phyloP scores from a whole-genome alignment of 2,329 filamentous ascomycete genomes.

The Colletotrichum sojae region DNA sequence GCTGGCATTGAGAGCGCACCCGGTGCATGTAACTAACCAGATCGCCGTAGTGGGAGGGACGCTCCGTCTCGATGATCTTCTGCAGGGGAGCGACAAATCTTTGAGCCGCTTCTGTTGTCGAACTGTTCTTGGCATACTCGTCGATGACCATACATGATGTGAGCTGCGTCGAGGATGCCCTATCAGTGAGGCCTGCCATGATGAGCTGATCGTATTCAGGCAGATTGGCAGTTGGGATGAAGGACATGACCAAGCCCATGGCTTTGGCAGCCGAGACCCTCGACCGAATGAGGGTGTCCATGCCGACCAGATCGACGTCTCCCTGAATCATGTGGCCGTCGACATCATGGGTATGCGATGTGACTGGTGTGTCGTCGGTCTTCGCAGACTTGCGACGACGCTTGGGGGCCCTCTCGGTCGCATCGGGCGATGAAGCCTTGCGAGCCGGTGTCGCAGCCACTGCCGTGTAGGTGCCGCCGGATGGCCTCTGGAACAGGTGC shows the following conservation, averaged over 20 bases:
- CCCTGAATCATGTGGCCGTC: constrained; percentile 98
- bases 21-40: constrained; percentile 91
- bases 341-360: constrained; percentile 88
- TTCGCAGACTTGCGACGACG: constrained; percentile 90
- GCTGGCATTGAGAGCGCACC: constrained; percentile 90
- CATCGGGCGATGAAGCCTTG: constrained; percentile 67
- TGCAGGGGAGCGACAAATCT: constrained; percentile 77
- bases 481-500: constrained; percentile 91
- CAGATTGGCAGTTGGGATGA: constrained; percentile 76
- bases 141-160: constrained; percentile 87
- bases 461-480: constrained; percentile 83
- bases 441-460: constrained; percentile 60
- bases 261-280: constrained; percentile 90
- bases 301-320: constrained; percentile 93
- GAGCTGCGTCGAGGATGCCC: constrained; percentile 88
- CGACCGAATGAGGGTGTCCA: constrained; percentile 89
- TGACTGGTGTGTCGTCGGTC: constrained; percentile 75
- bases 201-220: constrained; percentile 77
- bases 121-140: constrained; percentile 81
- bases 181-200: constrained; percentile 76
- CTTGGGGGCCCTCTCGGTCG: constrained; percentile 76
- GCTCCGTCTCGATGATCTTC: constrained; percentile 83
- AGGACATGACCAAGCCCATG: constrained; percentile 85
- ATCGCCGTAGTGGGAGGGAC: constrained; percentile 88
- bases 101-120: constrained; percentile 60